Base-by-base conservation (phyloP, 805 yeast species). In the Jamesozyma rosinii region DNA sequence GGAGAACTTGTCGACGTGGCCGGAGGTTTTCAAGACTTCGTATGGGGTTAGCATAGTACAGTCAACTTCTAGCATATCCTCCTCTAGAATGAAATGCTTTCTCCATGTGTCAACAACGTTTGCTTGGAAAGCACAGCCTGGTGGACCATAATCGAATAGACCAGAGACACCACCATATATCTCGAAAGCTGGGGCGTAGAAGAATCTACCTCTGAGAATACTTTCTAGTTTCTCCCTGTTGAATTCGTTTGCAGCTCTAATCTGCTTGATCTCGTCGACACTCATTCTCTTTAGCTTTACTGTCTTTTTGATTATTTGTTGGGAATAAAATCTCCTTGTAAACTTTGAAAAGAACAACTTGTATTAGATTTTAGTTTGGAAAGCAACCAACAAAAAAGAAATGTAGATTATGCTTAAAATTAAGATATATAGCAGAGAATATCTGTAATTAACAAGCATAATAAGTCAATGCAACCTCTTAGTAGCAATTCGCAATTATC, bases 81-180 rank as follows among this genome's bases (percentile, higher is more conserved):
- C 99, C 69, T 92, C 97, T 53, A 94, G 72, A 49, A 92, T 81
- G 65, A 92, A 92, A 69, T 92, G 99, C 66, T 89, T 90, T 73
- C 97, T 83, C 98, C 98, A 92, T 40, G 77, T 75, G 61, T 94
- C 99, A 49, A 92, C 72, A 49, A 92, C 75, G 66, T 92, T 90
- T 58, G 97, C 95, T 72, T 90, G 97, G 68, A 92, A 77, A 11
- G 97, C 94, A 72, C 97, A 90, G 49, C 98, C 98, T 64, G 98
- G 97, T 50, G 99, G 99, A 70, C 99, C 99, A 63, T 89, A 92
- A 66, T 92, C 99, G 66, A 86, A 92, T 46, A 92, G 74, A 52
- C 99, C 99, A 39, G 96, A 85, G 37, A 92, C 97, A 66, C 98
- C 98, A 54, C 98, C 98, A 65, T 92, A 92, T 50, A 90, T 78